phyloP scores from a whole-genome alignment of 345 rosid species.

The Salix arbutifolia region DNA sequence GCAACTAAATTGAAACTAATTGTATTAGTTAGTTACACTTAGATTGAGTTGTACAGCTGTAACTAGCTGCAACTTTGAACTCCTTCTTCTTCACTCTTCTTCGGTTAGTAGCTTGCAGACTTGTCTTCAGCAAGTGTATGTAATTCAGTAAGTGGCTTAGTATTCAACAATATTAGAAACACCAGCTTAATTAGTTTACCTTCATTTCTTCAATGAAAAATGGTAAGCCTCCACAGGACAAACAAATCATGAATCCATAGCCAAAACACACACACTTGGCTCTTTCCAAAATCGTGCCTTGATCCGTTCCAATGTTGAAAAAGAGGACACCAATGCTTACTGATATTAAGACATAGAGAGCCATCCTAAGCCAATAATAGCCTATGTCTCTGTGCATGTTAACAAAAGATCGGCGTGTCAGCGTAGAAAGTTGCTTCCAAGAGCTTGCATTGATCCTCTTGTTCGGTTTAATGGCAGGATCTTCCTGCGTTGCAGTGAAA shows the following conservation, averaged over 20 bases:
- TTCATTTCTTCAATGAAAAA: conserved; percentile 16
- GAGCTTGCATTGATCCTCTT: not conserved
- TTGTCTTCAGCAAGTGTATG: no score
- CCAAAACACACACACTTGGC: not conserved
- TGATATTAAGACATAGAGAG: not conserved
- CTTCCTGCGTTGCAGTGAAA: not conserved
- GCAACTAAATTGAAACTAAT: no score
- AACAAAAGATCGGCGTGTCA: conserved; percentile 7
- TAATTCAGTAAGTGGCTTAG: no score
- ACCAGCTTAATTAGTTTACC: not conserved
- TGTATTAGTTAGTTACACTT: no score
- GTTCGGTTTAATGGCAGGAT: not conserved
- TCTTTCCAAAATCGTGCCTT: conserved; percentile 5
- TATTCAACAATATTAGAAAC: no score
- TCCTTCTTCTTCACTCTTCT: no score
- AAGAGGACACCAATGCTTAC: conserved; percentile 6
- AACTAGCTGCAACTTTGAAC: no score
- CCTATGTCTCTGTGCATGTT: conserved; percentile 15
- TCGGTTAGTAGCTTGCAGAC: no score
- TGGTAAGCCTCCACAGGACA: conserved; percentile 17
- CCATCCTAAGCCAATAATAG: conserved; percentile 13
- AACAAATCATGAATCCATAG: conserved; percentile 11
- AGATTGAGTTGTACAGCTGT: no score
- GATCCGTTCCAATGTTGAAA: not conserved
- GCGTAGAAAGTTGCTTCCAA: conserved; percentile 5